A percentile compares a stretch with the other conserved stretches of the same genome.
Evolutionary conservation across 495 filamentous ascomycete species (phyloP).

Genomic region (Penicillium parvum): DNA sequence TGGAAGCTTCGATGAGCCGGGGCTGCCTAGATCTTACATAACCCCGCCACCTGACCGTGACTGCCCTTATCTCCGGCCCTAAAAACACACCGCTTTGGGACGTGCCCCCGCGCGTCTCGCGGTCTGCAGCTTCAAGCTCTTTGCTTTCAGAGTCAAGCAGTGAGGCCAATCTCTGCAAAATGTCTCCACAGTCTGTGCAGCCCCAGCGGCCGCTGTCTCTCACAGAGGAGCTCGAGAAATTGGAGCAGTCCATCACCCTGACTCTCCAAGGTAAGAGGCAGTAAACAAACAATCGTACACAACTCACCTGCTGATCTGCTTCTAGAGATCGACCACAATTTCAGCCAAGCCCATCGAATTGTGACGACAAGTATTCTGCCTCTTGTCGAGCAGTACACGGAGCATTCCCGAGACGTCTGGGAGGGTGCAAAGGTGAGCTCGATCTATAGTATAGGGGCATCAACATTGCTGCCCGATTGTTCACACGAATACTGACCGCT

Average conservation of each 20-base stretch:
- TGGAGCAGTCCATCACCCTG: conserved; percentile 94
- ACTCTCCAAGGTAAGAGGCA: conserved; percentile 75
- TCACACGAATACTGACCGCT: conserved; percentile 1
- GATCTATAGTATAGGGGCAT: background rate
- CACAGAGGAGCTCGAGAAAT: conserved; percentile 91
- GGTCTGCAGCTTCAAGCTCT: conserved; percentile 8
- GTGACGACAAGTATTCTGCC: conserved; percentile 92
- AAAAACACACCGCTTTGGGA: conserved; percentile 30
- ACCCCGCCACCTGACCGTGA: conserved; percentile 28
- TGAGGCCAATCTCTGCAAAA: conserved; percentile 13
- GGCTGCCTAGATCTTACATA: conserved; percentile 21
- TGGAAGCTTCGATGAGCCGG: conserved; percentile 6
- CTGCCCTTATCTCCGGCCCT: conserved; percentile 41
- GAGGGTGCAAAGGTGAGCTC: conserved; percentile 75
- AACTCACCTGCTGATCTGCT: conserved; percentile 5
- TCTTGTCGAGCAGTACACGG: conserved; percentile 92
- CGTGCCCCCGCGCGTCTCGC: conserved; percentile 27
- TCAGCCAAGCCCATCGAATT: conserved; percentile 93
- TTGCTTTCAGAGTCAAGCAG: conserved; percentile 4
- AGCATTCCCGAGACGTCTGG: conserved; percentile 92
- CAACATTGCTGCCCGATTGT: background rate
- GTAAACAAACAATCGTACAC: conserved; percentile 14
- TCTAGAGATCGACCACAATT: conserved; percentile 95
- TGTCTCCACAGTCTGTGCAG: conserved; percentile 50
- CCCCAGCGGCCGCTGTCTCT: conserved; percentile 67